Evolutionary conservation across 331 rosid species (phyloP).

Genomic region (Pyracantha coccinea): DNA sequence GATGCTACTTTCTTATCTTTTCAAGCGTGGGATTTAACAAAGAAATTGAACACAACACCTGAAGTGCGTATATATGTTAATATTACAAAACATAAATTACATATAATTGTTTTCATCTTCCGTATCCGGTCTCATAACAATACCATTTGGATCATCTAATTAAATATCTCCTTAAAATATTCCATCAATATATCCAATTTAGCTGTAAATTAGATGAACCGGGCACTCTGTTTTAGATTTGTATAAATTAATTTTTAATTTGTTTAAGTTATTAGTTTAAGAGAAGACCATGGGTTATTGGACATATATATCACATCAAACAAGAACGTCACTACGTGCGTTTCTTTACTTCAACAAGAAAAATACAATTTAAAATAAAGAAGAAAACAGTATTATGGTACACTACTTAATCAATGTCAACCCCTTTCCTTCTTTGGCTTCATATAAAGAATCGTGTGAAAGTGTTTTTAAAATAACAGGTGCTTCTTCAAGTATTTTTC

Average conservation of each 20-base stretch:
- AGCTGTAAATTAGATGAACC: not conserved
- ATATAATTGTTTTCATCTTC: not conserved
- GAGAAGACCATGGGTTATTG: not conserved
- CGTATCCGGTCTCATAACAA: not conserved
- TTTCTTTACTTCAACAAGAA: not conserved
- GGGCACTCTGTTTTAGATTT: not conserved
- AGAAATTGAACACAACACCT: no score
- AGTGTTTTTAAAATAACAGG: no score
- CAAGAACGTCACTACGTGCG: not conserved
- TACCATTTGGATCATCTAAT: not conserved
- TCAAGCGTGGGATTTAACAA: not conserved
- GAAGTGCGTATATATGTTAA: no score
- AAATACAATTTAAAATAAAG: not conserved
- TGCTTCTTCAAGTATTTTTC: no score
- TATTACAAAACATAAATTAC: no score
- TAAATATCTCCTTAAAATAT: not conserved
- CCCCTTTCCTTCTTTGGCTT: not conserved
- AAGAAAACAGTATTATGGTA: not conserved
- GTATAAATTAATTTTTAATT: not conserved
- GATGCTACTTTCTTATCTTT: not conserved
- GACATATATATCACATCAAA: not conserved
- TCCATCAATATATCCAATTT: not conserved
- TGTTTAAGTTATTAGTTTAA: not conserved
- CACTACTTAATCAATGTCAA: not conserved
- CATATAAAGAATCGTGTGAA: no score